Evolutionary conservation across 768 basidiomycete species (phyloP), one percentile per base, ranked within the genome.

Genomic region (Leccinellum luteum): DNA sequence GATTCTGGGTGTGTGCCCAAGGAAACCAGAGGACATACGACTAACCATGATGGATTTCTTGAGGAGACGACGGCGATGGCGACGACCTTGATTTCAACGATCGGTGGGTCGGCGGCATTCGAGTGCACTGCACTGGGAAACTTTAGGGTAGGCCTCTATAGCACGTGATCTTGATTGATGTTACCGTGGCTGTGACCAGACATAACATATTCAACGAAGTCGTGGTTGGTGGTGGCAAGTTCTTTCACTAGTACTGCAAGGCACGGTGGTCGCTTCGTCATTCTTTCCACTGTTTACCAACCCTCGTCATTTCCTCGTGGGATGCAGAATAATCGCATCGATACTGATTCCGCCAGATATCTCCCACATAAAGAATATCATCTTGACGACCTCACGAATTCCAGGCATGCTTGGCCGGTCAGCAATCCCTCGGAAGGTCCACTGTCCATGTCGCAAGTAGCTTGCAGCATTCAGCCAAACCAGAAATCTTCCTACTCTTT

Each of bases 11-110:
- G 12, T 54, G 28, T 31, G 7, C 15, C 21, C 21, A 31, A 49
- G 32, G 2, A 48, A n/a, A 54, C 28, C 2, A 31, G 28, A 59
- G 54, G 48, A 62, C 35, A 52, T 54, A 31, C 23, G 25, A 73
- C 72, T 73, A 35, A 73, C 72, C 72, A 73, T 73, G 58, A 56
- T 70, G 63, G 48, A 50, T 58, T 60, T 67, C 64, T 74, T 72
- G 72, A 67, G 56, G 66, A 32, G 48, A 58, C 48, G 57, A 57
- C 54, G 59, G 55, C 67, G 47, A 53, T 57, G 47, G 31, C 59
- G 64, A 59, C 61, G 60, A 55, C 60, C 60, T 65, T 65, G 68
- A 65, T 51, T 58, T 64, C 64, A 64, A 62, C 62, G 50, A 55
- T 43, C 14, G 47, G 57, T 45, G 50, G 28, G 58, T 31, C 34